A percentile compares a stretch with the other conserved stretches of the same genome.
Conservation (phyloP, 2,329 filamentous ascomycete genomes). For the Hortaea werneckii region DNA sequence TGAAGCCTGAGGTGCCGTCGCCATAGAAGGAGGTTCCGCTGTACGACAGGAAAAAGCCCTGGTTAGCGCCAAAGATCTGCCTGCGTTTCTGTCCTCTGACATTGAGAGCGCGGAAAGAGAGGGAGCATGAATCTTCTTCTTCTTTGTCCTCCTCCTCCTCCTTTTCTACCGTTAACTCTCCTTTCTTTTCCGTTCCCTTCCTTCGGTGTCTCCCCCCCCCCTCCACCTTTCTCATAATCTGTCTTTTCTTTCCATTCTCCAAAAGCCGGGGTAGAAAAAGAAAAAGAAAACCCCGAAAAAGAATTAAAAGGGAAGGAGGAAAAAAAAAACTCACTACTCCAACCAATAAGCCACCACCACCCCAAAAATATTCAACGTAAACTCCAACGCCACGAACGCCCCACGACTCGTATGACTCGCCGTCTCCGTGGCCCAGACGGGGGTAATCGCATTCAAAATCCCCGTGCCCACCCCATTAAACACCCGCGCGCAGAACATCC, state of each 20-base stretch:
- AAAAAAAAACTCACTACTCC: conserved; percentile 16
- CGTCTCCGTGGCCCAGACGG: conserved; percentile 62
- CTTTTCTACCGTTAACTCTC: too few species aligned
- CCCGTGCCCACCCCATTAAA: conserved; percentile 50
- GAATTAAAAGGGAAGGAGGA: too few species aligned
- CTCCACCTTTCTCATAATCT: too few species aligned
- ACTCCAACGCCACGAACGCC: conserved; percentile 30
- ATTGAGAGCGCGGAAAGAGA: too few species aligned
- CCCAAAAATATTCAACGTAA: conserved; percentile 63
- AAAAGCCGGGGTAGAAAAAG: too few species aligned
- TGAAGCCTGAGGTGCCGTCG: conserved; percentile 14
- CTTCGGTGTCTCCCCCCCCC: too few species aligned
- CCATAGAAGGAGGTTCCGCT: conserved; percentile 11
- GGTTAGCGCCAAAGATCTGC: neutral
- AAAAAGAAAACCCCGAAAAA: too few species aligned
- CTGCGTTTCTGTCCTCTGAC: too few species aligned
- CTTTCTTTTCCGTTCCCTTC: too few species aligned
- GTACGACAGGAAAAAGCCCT: conserved; percentile 1
- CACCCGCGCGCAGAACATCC: conserved; percentile 43
- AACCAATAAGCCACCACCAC: conserved; percentile 39
- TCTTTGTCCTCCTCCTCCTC: too few species aligned
- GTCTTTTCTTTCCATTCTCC: too few species aligned
- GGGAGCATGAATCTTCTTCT: too few species aligned
- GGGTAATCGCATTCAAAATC: conserved; percentile 59
- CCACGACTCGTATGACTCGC: conserved; percentile 58